Percentiles rank a stretch among this genome's conserved stretches.
Conservation (phyloP, 2,329 filamentous ascomycete genomes). For the Pyrenochaeta sp. region DNA sequence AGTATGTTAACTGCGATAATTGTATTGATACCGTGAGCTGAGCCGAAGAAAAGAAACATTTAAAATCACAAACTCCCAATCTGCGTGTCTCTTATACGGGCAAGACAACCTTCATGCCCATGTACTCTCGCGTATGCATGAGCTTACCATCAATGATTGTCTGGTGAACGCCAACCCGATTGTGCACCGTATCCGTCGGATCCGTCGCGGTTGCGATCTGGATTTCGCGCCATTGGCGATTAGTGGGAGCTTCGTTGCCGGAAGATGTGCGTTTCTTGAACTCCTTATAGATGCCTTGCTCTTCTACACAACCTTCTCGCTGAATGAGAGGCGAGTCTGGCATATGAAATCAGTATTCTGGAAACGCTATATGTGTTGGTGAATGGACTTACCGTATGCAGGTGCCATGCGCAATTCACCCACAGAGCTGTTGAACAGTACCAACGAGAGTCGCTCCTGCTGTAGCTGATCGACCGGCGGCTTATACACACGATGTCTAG, state of each 20-base stretch:
- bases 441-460: slow-evolving; percentile 44
- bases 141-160: slow-evolving; percentile 30
- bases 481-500: slow-evolving; percentile 55
- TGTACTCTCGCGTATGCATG: slow-evolving; percentile 34
- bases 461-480: slow-evolving; percentile 52
- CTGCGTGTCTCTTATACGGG: slow-evolving; percentile 17
- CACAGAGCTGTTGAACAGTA: slow-evolving; percentile 33
- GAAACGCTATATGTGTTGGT: not conserved
- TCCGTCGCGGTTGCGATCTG: slow-evolving; percentile 33
- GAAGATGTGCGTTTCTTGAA: slow-evolving; percentile 30
- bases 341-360: not conserved
- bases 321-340: slow-evolving; percentile 32
- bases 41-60: no score
- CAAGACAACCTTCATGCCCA: slow-evolving; percentile 35
- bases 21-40: no score
- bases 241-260: slow-evolving; percentile 27
- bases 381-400: slow-evolving; percentile 21
- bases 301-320: slow-evolving; percentile 32
- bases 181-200: slow-evolving; percentile 31
- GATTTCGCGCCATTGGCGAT: slow-evolving; percentile 33
- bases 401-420: slow-evolving; percentile 29
- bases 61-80: no score
- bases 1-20: no score
- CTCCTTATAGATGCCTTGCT: slow-evolving; percentile 30
- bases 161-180: slow-evolving; percentile 34